Evolutionary conservation across 148 eudicot species (phyloP).

Genomic region (Polygonum aviculare): DNA sequence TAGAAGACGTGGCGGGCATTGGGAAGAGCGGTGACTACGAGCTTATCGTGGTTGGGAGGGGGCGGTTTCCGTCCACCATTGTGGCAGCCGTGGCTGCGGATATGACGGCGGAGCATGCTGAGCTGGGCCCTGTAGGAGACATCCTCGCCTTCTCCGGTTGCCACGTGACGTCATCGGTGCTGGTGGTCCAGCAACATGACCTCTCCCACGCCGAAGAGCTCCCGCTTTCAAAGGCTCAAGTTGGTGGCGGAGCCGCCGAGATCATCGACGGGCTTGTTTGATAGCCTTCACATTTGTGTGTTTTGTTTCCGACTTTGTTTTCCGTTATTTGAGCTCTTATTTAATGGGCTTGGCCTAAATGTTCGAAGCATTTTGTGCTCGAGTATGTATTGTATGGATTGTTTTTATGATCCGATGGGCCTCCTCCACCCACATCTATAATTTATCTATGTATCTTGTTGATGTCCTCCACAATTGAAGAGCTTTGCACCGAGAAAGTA

Average conservation of each 20-base stretch:
- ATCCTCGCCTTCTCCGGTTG: not conserved
- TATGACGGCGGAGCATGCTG: not conserved
- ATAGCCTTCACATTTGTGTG: not conserved
- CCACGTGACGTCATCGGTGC: not conserved
- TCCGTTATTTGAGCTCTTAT: no score
- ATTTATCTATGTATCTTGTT: no score
- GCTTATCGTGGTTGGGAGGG: slow-evolving; percentile 4
- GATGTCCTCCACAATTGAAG: no score
- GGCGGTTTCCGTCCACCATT: not conserved
- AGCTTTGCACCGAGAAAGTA: no score
- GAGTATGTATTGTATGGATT: no score
- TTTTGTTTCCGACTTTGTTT: no score
- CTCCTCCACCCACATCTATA: no score
- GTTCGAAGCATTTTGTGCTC: no score
- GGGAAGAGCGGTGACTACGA: not conserved
- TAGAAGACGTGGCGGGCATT: not conserved
- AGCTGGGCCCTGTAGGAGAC: not conserved
- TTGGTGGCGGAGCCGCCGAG: not conserved
- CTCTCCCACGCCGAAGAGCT: not conserved
- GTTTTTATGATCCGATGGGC: no score
- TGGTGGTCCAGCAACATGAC: slow-evolving; percentile 3
- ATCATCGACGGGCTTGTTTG: not conserved
- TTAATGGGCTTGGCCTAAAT: no score
- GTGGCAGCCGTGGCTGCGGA: not conserved
- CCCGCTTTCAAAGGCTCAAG: not conserved